phyloP scores from a whole-genome alignment of 192 early-diverging fungal genomes.

The Coemansia sp. region DNA sequence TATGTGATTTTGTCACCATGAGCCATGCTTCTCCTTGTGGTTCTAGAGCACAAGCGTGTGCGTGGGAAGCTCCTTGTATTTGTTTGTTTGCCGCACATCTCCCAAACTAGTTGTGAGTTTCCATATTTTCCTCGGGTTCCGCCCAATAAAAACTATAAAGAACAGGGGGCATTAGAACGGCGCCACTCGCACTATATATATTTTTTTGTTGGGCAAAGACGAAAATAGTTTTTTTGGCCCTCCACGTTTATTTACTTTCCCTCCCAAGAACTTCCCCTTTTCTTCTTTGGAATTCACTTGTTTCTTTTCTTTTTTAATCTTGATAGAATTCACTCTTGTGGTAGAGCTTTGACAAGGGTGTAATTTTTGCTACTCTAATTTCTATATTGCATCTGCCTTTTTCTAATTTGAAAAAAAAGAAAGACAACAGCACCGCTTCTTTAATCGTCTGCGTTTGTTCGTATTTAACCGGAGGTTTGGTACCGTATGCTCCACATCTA shows the following conservation, averaged over 20 bases:
- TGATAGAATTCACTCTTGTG: too few relatives aligned
- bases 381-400: too few relatives aligned
- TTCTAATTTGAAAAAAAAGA: too few relatives aligned
- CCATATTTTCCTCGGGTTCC: too few relatives aligned
- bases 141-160: background rate
- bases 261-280: background rate
- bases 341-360: too few relatives aligned
- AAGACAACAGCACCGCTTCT: too few relatives aligned
- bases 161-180: background rate
- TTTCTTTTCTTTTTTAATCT: background rate
- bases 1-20: too few relatives aligned
- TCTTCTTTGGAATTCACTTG: constrained; percentile 3
- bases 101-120: too few relatives aligned
- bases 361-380: too few relatives aligned
- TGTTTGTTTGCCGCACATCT: background rate
- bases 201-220: constrained; percentile 2
- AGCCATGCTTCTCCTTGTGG: too few relatives aligned
- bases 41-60: background rate
- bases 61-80: constrained; percentile 3
- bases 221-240: background rate
- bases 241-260: constrained; percentile 1
- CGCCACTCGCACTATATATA: constrained; percentile 2
- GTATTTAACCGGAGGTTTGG: constrained; percentile 5
- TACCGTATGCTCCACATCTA: constrained; percentile 7
- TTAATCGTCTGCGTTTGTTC: background rate